Percentiles rank a stretch among this genome's conserved stretches.
Conservation (phyloP, 169 alveolate species). For the Babesia microti region DNA sequence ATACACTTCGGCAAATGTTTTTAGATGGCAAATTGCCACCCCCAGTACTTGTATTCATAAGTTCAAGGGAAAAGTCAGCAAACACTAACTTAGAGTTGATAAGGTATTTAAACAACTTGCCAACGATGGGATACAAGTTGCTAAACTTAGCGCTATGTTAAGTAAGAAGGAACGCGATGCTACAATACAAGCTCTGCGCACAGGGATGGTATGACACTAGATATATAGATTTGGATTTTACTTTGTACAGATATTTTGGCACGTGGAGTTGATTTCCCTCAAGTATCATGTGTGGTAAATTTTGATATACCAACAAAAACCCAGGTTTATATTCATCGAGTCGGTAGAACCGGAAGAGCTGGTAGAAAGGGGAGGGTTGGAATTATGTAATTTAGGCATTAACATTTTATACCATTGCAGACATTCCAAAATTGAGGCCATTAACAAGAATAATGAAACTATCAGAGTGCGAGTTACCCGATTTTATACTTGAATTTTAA, state of each 20-base stretch:
- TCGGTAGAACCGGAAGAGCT: conserved; percentile 98
- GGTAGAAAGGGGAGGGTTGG: conserved; percentile 81
- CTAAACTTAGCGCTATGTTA: conserved; percentile 19
- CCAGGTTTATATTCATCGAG: conserved; percentile 89
- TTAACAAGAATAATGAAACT: conserved; percentile 23
- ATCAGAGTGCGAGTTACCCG: conserved; percentile 26
- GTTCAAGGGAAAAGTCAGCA: conserved; percentile 25
- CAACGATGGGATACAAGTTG: conserved; percentile 24
- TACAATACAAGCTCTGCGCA: conserved; percentile 46
- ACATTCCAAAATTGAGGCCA: conserved; percentile 16
- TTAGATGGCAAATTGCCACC: conserved; percentile 50
- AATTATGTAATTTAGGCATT: no score
- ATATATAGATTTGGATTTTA: conserved; percentile 73
- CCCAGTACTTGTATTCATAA: conserved; percentile 51
- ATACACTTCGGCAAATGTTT: conserved; percentile 48
- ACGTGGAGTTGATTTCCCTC: conserved; percentile 94
- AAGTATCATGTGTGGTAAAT: conserved; percentile 87
- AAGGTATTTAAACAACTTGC: conserved; percentile 21
- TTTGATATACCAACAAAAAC: conserved; percentile 90
- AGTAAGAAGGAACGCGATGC: conserved; percentile 42
- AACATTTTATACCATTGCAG: conserved; percentile 33
- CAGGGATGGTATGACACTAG: conserved; percentile 26
- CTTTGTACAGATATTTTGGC: conserved; percentile 92
- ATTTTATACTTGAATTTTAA: conserved; percentile 12
- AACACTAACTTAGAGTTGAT: no score